A percentile compares a stretch with the other conserved stretches of the same genome.
phyloP scores from a whole-genome alignment of 2,329 filamentous ascomycete genomes.

The Aphanocladium album region DNA sequence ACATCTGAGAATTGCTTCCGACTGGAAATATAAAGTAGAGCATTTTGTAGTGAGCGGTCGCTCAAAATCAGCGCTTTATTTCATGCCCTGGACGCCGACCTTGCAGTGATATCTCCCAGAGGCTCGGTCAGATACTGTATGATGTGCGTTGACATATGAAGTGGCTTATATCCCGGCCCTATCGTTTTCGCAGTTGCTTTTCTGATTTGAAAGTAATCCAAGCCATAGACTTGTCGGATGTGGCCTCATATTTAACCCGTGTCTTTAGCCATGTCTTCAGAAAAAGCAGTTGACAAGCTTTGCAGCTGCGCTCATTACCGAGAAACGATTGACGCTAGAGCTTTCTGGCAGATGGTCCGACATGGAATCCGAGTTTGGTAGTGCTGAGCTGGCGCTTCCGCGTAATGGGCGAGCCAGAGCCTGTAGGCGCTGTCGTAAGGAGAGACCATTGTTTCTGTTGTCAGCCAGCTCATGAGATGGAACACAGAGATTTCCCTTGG shows the following conservation, averaged over 20 bases:
- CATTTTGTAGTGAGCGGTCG: too few relatives aligned
- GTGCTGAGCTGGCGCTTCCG: not conserved
- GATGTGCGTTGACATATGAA: too few relatives aligned
- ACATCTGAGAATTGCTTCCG: not conserved
- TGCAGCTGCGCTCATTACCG: not conserved
- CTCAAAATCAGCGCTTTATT: not conserved
- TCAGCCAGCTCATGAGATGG: not conserved
- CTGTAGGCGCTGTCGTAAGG: not conserved
- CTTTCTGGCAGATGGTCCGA: not conserved
- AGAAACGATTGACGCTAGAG: not conserved
- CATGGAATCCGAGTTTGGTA: not conserved
- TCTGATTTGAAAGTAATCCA: too few relatives aligned
- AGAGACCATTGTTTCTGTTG: not conserved
- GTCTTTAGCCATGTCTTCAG: not conserved
- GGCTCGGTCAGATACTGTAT: too few relatives aligned
- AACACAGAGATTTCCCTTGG: too few relatives aligned
- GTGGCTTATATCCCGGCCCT: too few relatives aligned
- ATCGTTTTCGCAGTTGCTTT: too few relatives aligned
- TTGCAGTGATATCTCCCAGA: not conserved
- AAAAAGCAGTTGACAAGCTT: not conserved
- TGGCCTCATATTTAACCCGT: not conserved
- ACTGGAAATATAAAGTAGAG: too few relatives aligned
- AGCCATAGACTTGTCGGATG: too few relatives aligned
- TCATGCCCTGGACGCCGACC: not conserved
- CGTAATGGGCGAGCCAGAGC: not conserved